Evolutionary conservation across 345 rosid genomes (phyloP).

Genomic region (Linum lewisii): DNA sequence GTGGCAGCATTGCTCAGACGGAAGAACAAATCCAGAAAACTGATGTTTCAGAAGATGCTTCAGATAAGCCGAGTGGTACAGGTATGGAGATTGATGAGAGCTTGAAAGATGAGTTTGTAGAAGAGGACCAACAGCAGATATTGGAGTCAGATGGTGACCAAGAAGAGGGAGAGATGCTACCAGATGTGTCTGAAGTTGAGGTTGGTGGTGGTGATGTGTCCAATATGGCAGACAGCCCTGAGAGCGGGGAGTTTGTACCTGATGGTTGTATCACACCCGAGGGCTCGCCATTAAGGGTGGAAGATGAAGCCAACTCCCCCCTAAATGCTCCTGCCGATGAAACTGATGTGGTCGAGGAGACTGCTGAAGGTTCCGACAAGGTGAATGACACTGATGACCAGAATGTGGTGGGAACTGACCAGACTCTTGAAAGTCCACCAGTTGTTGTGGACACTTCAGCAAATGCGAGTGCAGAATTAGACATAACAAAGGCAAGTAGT

Average conservation of each 20-base stretch:
- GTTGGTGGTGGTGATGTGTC: slow-evolving; percentile 33
- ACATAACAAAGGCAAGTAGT: slow-evolving; percentile 20
- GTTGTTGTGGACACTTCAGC: slow-evolving; percentile 17
- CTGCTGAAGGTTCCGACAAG: slow-evolving; percentile 48
- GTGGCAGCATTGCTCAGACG: slow-evolving; percentile 21
- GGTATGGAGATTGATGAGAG: slow-evolving; percentile 36
- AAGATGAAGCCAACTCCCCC: slow-evolving; percentile 28
- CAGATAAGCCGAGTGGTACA: slow-evolving; percentile 39
- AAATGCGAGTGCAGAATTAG: slow-evolving; percentile 19
- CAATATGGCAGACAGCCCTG: slow-evolving; percentile 39
- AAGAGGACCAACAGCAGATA: slow-evolving; percentile 35
- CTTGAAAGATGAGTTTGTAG: slow-evolving; percentile 36
- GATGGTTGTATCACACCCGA: slow-evolving; percentile 40
- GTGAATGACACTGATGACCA: slow-evolving; percentile 35
- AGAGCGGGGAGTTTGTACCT: slow-evolving; percentile 36
- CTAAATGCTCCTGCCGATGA: slow-evolving; percentile 45
- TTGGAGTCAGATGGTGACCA: slow-evolving; percentile 52
- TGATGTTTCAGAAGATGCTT: slow-evolving; percentile 32
- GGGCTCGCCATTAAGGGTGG: slow-evolving; percentile 57
- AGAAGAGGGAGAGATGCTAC: slow-evolving; percentile 80
- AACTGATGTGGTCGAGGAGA: slow-evolving; percentile 39
- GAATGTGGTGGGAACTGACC: slow-evolving; percentile 27
- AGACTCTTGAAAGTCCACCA: slow-evolving; percentile 21
- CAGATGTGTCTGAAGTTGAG: slow-evolving; percentile 55
- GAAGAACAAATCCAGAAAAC: slow-evolving; percentile 31